Evolutionary conservation across 2,329 filamentous ascomycete genomes (phyloP).

Genomic region (Alternaria solani): DNA sequence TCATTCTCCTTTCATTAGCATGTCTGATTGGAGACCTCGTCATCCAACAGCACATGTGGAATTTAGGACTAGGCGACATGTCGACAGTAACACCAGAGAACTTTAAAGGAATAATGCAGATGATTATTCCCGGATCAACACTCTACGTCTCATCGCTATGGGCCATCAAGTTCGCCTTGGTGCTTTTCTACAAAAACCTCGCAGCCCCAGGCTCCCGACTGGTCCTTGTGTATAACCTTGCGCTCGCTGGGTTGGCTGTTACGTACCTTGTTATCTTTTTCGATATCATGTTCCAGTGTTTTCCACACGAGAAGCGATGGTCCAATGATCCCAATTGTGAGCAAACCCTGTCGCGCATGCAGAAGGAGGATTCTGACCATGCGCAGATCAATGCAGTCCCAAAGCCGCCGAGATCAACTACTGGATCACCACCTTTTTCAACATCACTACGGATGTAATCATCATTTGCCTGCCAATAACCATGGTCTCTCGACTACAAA

Average conservation of each 20-base stretch:
- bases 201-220: constrained; percentile 48
- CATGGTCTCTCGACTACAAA: constrained; percentile 33
- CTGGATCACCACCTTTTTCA: constrained; percentile 36
- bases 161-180: constrained; percentile 54
- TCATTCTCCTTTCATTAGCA: constrained; percentile 39
- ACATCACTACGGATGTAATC: constrained; percentile 32
- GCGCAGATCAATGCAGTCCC: constrained; percentile 29
- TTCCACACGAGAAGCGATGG: constrained; percentile 44
- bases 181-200: constrained; percentile 55
- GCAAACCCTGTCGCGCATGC: constrained; percentile 1
- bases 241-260: constrained; percentile 40
- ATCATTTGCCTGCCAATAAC: constrained; percentile 33
- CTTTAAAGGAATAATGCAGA: constrained; percentile 38
- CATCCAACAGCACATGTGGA: constrained; percentile 47
- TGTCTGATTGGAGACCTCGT: constrained; percentile 37
- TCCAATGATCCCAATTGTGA: constrained; percentile 28
- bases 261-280: constrained; percentile 51
- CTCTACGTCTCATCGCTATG: constrained; percentile 54
- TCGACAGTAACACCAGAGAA: constrained; percentile 17
- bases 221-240: constrained; percentile 50
- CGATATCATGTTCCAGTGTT: constrained; percentile 53
- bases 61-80: constrained; percentile 39
- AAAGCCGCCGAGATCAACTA: constrained; percentile 30
- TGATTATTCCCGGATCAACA: constrained; percentile 54
- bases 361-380: constrained; percentile 12